A percentile compares a stretch with the other conserved stretches of the same genome.
Evolutionary conservation across 495 filamentous ascomycete species (phyloP).

Genomic region (Xylaria nigripes): DNA sequence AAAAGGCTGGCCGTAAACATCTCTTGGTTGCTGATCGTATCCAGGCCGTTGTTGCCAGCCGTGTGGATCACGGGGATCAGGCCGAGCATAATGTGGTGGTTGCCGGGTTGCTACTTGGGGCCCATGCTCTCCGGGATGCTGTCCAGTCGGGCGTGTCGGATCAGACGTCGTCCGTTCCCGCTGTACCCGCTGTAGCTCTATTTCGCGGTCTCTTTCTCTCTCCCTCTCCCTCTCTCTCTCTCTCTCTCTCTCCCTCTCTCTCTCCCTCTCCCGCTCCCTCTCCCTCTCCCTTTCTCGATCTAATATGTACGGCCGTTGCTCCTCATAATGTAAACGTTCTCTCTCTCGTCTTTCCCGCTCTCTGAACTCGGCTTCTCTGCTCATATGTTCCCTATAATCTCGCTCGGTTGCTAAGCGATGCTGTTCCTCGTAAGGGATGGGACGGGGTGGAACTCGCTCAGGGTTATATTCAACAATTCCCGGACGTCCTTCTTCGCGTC

Average conservation of each 20-base stretch:
- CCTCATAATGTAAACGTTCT: slow-evolving; percentile 32
- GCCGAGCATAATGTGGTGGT: slow-evolving; percentile 32
- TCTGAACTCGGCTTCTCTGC: slow-evolving; percentile 19
- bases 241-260: slow-evolving; percentile 20
- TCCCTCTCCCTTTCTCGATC: slow-evolving; percentile 29
- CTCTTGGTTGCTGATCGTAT: slow-evolving; percentile 32
- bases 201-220: slow-evolving; percentile 20
- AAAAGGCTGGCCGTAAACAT: slow-evolving; percentile 35
- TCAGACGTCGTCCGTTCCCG: slow-evolving; percentile 27
- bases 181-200: slow-evolving; percentile 28
- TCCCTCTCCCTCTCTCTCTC: slow-evolving; percentile 26
- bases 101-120: slow-evolving; percentile 20
- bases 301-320: slow-evolving; percentile 23
- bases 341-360: slow-evolving; percentile 29
- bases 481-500: slow-evolving; percentile 34
- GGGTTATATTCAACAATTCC: slow-evolving; percentile 36
- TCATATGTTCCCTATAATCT: slow-evolving; percentile 23
- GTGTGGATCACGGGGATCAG: slow-evolving; percentile 37
- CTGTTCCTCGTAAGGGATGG: slow-evolving; percentile 27
- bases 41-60: slow-evolving; percentile 33
- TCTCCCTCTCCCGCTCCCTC: slow-evolving; percentile 26
- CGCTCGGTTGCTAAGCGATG: slow-evolving; percentile 22
- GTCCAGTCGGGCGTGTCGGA: slow-evolving; percentile 17
- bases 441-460: slow-evolving; percentile 31
- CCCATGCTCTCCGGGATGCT: slow-evolving; percentile 19